Evolutionary conservation across 208 protist species (phyloP).

Genomic region (Crithidia mellificae): DNA sequence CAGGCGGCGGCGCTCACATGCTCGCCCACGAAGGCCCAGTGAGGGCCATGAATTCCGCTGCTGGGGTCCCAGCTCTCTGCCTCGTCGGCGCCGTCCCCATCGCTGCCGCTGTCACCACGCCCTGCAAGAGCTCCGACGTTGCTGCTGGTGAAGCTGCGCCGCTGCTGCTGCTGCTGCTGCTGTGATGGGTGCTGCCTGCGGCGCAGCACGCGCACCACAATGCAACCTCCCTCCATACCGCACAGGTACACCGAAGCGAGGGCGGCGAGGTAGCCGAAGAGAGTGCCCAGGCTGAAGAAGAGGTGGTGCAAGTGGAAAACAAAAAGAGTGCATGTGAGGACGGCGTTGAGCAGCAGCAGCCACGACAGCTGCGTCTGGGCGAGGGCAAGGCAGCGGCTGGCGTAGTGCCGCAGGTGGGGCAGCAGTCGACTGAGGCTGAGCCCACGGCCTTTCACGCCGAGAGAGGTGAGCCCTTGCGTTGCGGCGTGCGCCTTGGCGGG

Average conservation of each 20-base stretch:
- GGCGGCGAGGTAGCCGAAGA: conserved; percentile 37
- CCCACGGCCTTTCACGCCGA: not conserved
- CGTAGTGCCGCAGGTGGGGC: not conserved
- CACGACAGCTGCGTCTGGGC: conserved; percentile 27
- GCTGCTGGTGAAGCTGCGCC: not conserved
- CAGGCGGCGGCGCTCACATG: conserved; percentile 44
- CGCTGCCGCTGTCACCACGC: not conserved
- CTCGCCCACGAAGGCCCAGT: conserved; percentile 28
- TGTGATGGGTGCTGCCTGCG: not conserved
- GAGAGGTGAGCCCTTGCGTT: not conserved
- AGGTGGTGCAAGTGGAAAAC: conserved; percentile 36
- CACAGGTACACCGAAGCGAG: conserved; percentile 35
- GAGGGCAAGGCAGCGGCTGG: not conserved
- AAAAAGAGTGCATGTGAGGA: conserved; percentile 14
- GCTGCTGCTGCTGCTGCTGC: not conserved
- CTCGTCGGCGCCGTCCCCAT: not conserved
- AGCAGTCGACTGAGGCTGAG: not conserved
- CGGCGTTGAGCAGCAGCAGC: conserved; percentile 21
- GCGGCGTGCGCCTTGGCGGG: not conserved
- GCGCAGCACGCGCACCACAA: conserved; percentile 17
- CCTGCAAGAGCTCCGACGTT: too few relatives aligned
- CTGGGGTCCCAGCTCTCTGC: not conserved
- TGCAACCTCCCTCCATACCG: conserved; percentile 29
- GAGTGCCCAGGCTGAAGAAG: conserved; percentile 30
- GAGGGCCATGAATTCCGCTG: not conserved